Conservation (phyloP, 179 eudicot genomes). For the Spinacia oleracea region DNA sequence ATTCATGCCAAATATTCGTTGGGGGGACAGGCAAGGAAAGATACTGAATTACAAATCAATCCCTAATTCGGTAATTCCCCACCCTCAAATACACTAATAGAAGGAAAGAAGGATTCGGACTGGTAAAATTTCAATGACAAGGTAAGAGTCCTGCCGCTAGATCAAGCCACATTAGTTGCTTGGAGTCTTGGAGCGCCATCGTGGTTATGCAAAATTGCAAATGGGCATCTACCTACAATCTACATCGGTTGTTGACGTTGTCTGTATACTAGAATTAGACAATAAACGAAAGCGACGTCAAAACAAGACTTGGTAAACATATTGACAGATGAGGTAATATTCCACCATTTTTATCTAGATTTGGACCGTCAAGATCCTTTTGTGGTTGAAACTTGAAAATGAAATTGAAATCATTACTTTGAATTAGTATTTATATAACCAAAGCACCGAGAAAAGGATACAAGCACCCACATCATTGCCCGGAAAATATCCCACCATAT, state of each 20-base stretch:
- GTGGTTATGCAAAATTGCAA: background rate
- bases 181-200: background rate
- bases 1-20: too few relatives aligned
- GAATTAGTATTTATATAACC: background rate
- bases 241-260: background rate
- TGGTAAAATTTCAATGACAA: too few relatives aligned
- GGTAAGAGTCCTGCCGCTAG: too few relatives aligned
- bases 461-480: background rate
- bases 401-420: slow-evolving; percentile 17
- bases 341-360: slow-evolving; percentile 16
- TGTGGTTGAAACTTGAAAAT: slow-evolving; percentile 11
- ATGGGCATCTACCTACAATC: too few relatives aligned
- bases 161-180: too few relatives aligned
- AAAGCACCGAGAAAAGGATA: background rate
- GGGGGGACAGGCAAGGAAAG: too few relatives aligned
- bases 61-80: too few relatives aligned
- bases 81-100: too few relatives aligned
- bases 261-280: slow-evolving; percentile 3
- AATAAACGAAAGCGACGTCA: slow-evolving; percentile 20
- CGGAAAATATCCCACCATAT: background rate
- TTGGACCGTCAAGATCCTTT: slow-evolving; percentile 3
- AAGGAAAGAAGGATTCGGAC: too few relatives aligned
- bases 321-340: slow-evolving; percentile 6
- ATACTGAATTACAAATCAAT: too few relatives aligned
- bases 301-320: slow-evolving; percentile 26